Evolutionary conservation across 257 asterid species (phyloP), one percentile per base, ranked within the genome.

Genomic region (Striga asiatica): DNA sequence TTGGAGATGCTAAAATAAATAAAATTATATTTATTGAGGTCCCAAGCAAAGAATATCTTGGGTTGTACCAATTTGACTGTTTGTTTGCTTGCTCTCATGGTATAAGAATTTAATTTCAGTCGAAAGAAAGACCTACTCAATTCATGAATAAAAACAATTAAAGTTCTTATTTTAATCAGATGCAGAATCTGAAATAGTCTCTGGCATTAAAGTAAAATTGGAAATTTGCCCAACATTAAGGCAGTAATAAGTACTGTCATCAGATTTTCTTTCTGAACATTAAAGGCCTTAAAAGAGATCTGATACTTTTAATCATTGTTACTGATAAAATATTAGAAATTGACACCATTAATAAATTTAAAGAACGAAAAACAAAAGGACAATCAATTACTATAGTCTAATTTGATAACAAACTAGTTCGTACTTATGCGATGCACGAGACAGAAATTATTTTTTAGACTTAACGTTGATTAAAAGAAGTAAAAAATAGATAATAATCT

Each of bases 41-140:
- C 51, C 71, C 67, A 78, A 79, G 80, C 76, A 76, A 69, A 67
- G 81, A 82, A 78, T 74, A 74, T 76, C 74, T 76, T 67, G 88
- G 74, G 8, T 69, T 71, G 54, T 67, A 57, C 64, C 31, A 57
- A 53, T 76, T 43, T 78, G 79, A 76, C 82, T 32, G 63, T 70
- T 61, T 54, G 73, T 65, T 78, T 65, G 70, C 66, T 61, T 62
- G 42, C 31, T 45, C 51, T 45, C 46, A 47, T 54, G n/a, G 24
- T 56, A 45, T 23, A 52, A 60, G 50, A 21, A 38, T 60, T 66
- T 50, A 42, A 69, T 69, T n/a, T n/a, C 34, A 11, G 37, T 10
- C 54, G 45, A 61, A 5, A 9, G 20, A 28, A 13, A n/a, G n/a
- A n/a, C n/a, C n/a, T n/a, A n/a, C n/a, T n/a, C n/a, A n/a, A n/a